Evolutionary conservation across 2,329 filamentous ascomycete genomes (phyloP).

Genomic region (Sclerotinia spermophila): DNA sequence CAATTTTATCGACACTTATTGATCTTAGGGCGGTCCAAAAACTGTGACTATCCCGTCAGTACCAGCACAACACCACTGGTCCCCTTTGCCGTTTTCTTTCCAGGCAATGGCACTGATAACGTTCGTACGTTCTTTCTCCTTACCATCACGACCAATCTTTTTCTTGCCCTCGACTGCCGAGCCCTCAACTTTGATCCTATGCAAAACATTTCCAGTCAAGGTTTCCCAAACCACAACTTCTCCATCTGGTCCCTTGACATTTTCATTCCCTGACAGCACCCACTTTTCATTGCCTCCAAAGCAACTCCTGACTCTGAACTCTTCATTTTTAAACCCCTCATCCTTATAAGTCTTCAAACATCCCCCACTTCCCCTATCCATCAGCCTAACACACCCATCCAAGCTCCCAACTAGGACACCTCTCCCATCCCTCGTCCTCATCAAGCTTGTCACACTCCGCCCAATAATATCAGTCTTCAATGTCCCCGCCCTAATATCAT

Average conservation of each 20-base stretch:
- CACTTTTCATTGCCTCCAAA: conserved; percentile 73
- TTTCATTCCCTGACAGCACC: conserved; percentile 78
- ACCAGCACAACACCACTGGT: conserved; percentile 63
- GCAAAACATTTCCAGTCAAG: conserved; percentile 64
- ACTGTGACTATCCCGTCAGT: conserved; percentile 63
- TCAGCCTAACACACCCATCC: conserved; percentile 72
- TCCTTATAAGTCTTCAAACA: conserved; percentile 69
- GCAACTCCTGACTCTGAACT: conserved; percentile 39
- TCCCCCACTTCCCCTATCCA: conserved; percentile 73
- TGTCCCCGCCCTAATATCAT: conserved; percentile 76
- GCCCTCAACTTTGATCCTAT: conserved; percentile 52
- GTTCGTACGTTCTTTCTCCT: conserved; percentile 56
- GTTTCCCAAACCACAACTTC: conserved; percentile 76
- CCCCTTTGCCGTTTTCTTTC: conserved; percentile 59
- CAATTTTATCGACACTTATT: neutral
- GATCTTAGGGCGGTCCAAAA: conserved; percentile 43
- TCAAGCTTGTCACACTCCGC: conserved; percentile 70
- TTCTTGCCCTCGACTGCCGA: conserved; percentile 41
- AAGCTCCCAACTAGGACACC: conserved; percentile 71
- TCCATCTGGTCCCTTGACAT: conserved; percentile 25
- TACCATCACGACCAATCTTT: conserved; percentile 56
- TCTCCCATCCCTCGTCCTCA: conserved; percentile 67
- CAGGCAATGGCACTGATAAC: conserved; percentile 61
- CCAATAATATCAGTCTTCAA: conserved; percentile 68
- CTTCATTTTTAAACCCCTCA: conserved; percentile 42